Evolutionary conservation across 352 stramenopile species (phyloP).

Genomic region (Phytopythium boreale): DNA sequence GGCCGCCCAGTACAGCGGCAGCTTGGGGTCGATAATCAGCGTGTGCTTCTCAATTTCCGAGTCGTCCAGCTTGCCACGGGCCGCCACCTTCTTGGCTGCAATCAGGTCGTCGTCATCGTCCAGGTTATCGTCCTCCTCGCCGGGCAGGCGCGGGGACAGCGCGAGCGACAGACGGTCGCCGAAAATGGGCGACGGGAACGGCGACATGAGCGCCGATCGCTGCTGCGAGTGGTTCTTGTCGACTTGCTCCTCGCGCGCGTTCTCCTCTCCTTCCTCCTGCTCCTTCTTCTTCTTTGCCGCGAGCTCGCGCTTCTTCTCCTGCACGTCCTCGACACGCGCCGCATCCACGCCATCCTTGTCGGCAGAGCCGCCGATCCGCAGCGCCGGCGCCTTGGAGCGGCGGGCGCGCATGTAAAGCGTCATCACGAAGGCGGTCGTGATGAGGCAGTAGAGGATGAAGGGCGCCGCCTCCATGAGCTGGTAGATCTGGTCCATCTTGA

Average conservation of each 20-base stretch:
- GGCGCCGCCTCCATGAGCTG: constrained; percentile 71
- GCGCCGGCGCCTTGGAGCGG: constrained; percentile 72
- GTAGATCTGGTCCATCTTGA: constrained; percentile 87
- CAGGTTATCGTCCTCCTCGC: constrained; percentile 53
- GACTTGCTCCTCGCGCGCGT: constrained; percentile 6
- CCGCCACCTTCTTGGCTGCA: constrained; percentile 43
- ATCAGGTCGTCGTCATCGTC: constrained; percentile 44
- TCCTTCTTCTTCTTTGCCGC: constrained; percentile 26
- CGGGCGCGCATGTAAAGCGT: constrained; percentile 80
- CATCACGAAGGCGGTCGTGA: constrained; percentile 81
- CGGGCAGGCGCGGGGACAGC: constrained; percentile 22
- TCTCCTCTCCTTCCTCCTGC: constrained; percentile 28
- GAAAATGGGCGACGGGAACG: constrained; percentile 74
- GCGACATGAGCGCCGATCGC: constrained; percentile 68
- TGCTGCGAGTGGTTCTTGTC: constrained; percentile 7
- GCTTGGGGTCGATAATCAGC: constrained; percentile 81
- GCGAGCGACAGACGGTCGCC: constrained; percentile 48
- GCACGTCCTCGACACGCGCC: constrained; percentile 41
- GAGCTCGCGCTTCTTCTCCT: constrained; percentile 52
- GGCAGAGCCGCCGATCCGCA: constrained; percentile 50
- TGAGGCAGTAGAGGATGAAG: constrained; percentile 82
- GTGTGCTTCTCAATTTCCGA: constrained; percentile 82
- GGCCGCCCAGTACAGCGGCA: constrained; percentile 84
- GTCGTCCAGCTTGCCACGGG: constrained; percentile 50
- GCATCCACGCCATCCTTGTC: constrained; percentile 41